A percentile compares a stretch with the other conserved stretches of the same genome.
phyloP scores from a whole-genome alignment of 2,329 filamentous ascomycete genomes.

The Curvularia eragrostidis region DNA sequence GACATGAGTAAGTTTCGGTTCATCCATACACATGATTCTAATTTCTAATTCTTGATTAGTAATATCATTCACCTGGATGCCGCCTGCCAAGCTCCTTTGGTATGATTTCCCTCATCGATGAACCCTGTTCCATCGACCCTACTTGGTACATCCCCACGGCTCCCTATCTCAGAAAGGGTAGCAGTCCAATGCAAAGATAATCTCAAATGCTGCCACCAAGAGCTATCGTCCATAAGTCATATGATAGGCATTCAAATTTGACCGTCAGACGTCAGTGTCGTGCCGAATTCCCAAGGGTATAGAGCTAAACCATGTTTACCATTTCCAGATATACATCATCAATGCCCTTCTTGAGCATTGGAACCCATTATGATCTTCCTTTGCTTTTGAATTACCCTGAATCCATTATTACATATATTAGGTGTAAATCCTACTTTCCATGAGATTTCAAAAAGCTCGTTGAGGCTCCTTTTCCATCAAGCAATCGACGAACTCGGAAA shows the following conservation, averaged over 20 bases:
- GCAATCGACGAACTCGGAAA: neutral
- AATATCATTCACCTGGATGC: neutral
- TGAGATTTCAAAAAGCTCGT: neutral
- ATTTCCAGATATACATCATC: neutral
- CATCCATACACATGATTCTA: neutral
- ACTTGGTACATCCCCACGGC: too few species aligned
- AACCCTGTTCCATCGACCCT: too few species aligned
- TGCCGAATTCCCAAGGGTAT: neutral
- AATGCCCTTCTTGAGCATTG: neutral
- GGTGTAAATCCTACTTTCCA: neutral
- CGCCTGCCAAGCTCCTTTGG: too few species aligned
- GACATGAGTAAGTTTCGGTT: slow-evolving; percentile 2
- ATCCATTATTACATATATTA: neutral
- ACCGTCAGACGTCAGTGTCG: neutral
- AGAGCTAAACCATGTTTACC: neutral
- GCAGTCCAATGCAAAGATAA: too few species aligned
- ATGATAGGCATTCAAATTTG: neutral
- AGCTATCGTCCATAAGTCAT: too few species aligned
- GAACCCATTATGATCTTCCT: neutral
- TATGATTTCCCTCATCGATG: too few species aligned
- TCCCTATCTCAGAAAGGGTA: too few species aligned
- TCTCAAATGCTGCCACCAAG: too few species aligned
- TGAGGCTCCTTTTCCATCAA: neutral
- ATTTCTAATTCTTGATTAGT: neutral
- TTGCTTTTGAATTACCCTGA: neutral